These are phyloP conservation scores for Zygoascus sp. DNA, from an alignment of 1,139 yeast genomes.

Conservation along the genomic window DNA sequence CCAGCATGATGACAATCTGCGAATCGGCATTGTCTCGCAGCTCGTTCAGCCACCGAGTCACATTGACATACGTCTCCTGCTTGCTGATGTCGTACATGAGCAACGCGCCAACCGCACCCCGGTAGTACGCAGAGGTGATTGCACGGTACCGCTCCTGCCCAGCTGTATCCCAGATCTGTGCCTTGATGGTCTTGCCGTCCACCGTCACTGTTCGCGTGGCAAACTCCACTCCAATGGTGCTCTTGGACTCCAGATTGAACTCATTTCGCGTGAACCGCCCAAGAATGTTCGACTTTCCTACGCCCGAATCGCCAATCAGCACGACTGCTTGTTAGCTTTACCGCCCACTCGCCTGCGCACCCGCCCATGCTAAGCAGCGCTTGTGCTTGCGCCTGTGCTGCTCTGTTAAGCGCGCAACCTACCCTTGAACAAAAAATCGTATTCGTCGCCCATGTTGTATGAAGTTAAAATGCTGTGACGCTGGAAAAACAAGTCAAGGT, in stretches of 20 bases:
- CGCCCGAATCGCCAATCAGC: slow-evolving; percentile 95
- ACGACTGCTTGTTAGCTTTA: slow-evolving; percentile 47
- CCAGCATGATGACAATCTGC: slow-evolving; percentile 91
- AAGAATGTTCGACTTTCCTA: slow-evolving; percentile 90
- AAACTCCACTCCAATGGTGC: slow-evolving; percentile 97
- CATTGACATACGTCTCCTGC: slow-evolving; percentile 88
- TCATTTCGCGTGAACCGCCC: slow-evolving; percentile 94
- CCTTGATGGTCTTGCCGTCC: slow-evolving; percentile 92
- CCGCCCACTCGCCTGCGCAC: background rate
- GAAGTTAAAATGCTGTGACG: background rate
- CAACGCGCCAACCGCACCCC: slow-evolving; percentile 98
- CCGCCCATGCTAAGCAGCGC: too few species aligned
- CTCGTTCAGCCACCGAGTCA: slow-evolving; percentile 92
- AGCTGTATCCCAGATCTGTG: slow-evolving; percentile 99
- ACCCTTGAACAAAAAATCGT: slow-evolving; percentile 91
- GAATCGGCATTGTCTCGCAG: slow-evolving; percentile 96
- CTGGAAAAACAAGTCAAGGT: background rate
- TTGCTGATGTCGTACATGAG: slow-evolving; percentile 94
- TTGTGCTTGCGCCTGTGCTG: too few species aligned
- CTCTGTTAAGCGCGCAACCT: slow-evolving; percentile 30
- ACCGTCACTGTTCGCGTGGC: slow-evolving; percentile 94
- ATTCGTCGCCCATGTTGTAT: slow-evolving; percentile 54
- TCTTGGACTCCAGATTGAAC: slow-evolving; percentile 87
- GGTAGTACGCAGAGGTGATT: slow-evolving; percentile 92
- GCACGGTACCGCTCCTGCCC: slow-evolving; percentile 99